Evolutionary conservation across 257 asterid genomes (phyloP), one percentile per base, ranked within the genome.

Genomic region (Paulownia fortunei): DNA sequence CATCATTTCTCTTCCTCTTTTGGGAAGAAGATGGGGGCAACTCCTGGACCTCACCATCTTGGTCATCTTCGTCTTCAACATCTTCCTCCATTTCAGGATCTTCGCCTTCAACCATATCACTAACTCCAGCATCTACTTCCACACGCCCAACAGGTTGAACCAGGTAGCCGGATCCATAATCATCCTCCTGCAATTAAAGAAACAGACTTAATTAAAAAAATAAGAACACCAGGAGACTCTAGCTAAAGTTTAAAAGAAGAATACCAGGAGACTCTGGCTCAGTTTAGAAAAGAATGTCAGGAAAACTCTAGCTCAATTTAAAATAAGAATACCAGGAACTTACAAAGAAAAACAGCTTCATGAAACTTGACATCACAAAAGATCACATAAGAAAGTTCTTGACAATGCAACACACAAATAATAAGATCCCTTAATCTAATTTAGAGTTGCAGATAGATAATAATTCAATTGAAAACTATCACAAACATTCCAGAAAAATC

Each of bases 11-110:
- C 83, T 84, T 88, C 89, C 96, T 89, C 86, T 90, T 91, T 24
- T 79, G 85, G 19, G 97, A 81, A 13, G 94, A 76, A 4, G 97
- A 76, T 27, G 95, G 87, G 0, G 90, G 90, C 79, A 90, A 52
- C 86, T 90, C 98, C 73, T 92, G 98, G 16, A 90, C 92, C 79
- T 87, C 96, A 47, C 96, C 97, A 74, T 90, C 90, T 19, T 88
- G 79, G 12, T 89, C 91, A 24, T 88, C 94, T 7, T 92, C 94
- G 15, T 86, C 84, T 21, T 83, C 91, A 19, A 58, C 76, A 3
- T 82, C 94, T 13, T 83, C 90, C 72, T 86, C 86, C 52, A 83
- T 1, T 13, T 86, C 89, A 32, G 73, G 79, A 49, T 88, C 92
- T 73, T 79, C 91, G 2, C 74, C 93, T 69, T 84, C 92, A 15